A percentile compares a stretch with the other conserved stretches of the same genome.
phyloP scores from a whole-genome alignment of 148 eudicot genomes.

The Arbutus unedo region DNA sequence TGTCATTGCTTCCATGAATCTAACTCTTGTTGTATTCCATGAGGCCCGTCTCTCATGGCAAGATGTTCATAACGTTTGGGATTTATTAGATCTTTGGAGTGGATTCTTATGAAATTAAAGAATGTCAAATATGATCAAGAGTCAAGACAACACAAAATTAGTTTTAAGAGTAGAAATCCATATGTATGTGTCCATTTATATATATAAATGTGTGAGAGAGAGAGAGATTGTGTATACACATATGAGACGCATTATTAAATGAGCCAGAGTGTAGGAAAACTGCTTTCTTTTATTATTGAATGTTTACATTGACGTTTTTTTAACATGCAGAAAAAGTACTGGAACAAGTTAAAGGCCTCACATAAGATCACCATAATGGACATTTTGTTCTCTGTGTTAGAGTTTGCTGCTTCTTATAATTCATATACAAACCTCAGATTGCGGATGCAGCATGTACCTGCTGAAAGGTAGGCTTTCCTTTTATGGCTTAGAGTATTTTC shows the following conservation, averaged over 20 bases:
- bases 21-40: not conserved
- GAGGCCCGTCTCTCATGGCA: not conserved
- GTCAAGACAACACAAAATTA: too few species aligned
- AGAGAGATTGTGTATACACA: not conserved
- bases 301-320: constrained; percentile 10
- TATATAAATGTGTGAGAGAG: not conserved
- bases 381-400: constrained; percentile 80
- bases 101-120: not conserved
- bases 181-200: not conserved
- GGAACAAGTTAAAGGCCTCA: constrained; percentile 72
- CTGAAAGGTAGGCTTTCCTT: constrained; percentile 57
- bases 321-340: constrained; percentile 74
- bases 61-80: not conserved
- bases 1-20: not conserved
- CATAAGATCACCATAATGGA: constrained; percentile 88
- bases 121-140: too few species aligned
- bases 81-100: not conserved
- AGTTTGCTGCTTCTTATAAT: constrained; percentile 95
- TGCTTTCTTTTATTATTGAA: constrained; percentile 7
- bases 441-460: constrained; percentile 78
- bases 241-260: not conserved
- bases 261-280: not conserved
- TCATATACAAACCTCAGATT: constrained; percentile 77
- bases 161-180: not conserved
- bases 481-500: constrained; percentile 1